Evolutionary conservation across 768 basidiomycete species (phyloP).

Genomic region (Lepiota brunneoincarnata): DNA sequence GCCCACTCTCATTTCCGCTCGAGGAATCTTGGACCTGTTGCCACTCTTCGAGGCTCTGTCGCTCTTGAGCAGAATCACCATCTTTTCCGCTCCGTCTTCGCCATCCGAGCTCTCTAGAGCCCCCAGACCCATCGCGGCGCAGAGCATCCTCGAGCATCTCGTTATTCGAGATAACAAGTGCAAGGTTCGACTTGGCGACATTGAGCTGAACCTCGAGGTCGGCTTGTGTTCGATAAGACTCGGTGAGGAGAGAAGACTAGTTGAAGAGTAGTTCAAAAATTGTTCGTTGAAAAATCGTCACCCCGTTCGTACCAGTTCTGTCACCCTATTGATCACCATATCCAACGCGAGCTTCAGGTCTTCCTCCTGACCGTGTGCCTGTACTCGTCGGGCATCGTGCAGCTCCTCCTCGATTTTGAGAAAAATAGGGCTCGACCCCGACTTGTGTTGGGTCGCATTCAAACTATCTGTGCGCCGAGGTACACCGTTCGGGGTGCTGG

Average conservation of each 20-base stretch:
- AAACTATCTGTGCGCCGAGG: slow-evolving; percentile 22
- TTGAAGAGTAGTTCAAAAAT: neutral
- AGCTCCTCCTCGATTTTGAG: slow-evolving; percentile 69
- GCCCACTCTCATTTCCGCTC: slow-evolving; percentile 14
- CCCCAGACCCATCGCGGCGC: slow-evolving; percentile 46
- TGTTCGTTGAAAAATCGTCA: neutral
- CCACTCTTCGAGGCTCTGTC: slow-evolving; percentile 11
- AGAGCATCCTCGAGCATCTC: slow-evolving; percentile 97
- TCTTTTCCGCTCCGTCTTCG: slow-evolving; percentile 49
- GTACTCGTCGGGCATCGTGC: slow-evolving; percentile 65
- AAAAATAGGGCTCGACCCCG: slow-evolving; percentile 41
- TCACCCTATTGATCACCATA: slow-evolving; percentile 66
- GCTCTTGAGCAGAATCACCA: slow-evolving; percentile 1
- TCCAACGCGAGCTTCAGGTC: slow-evolving; percentile 68
- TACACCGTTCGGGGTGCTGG: slow-evolving; percentile 12
- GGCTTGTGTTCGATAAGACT: slow-evolving; percentile 67
- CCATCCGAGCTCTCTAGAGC: slow-evolving; percentile 75
- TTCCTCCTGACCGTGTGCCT: slow-evolving; percentile 74
- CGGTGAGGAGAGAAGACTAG: slow-evolving; percentile 61
- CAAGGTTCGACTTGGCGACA: slow-evolving; percentile 84
- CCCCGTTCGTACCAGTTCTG: slow-evolving; percentile 54
- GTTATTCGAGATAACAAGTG: slow-evolving; percentile 86
- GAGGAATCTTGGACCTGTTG: slow-evolving; percentile 9
- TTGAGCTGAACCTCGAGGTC: slow-evolving; percentile 85
- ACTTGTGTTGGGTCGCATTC: slow-evolving; percentile 47